phyloP scores from a whole-genome alignment of 1,284 basidiomycete species.

The Phlebopus sp. region DNA sequence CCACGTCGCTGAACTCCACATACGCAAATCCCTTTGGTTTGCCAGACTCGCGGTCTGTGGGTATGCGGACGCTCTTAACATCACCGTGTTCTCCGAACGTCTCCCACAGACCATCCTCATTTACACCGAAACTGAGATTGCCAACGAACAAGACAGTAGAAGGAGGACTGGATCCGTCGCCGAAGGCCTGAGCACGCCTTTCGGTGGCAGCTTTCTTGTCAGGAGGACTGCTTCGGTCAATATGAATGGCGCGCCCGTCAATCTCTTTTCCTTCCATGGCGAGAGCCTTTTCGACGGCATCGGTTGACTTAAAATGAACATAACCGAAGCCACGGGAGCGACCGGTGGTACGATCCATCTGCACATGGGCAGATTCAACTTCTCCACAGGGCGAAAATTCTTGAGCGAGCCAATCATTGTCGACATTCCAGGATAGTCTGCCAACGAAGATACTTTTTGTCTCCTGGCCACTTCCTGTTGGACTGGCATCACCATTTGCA shows the following conservation, averaged over 20 bases:
- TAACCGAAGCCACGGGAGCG: slow-evolving; percentile 93
- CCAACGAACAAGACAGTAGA: slow-evolving; percentile 87
- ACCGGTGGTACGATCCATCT: slow-evolving; percentile 87
- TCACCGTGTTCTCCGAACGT: slow-evolving; percentile 89
- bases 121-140: slow-evolving; percentile 80
- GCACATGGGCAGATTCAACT: slow-evolving; percentile 84
- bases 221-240: slow-evolving; percentile 76
- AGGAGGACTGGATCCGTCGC: slow-evolving; percentile 69
- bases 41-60: slow-evolving; percentile 91
- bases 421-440: slow-evolving; percentile 94
- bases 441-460: slow-evolving; percentile 89
- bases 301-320: slow-evolving; percentile 84
- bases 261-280: slow-evolving; percentile 81
- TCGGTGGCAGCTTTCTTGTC: slow-evolving; percentile 57
- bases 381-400: slow-evolving; percentile 92
- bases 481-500: slow-evolving; percentile 51
- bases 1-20: slow-evolving; percentile 87
- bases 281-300: slow-evolving; percentile 77
- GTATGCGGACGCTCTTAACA: slow-evolving; percentile 86
- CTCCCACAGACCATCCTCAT: slow-evolving; percentile 89
- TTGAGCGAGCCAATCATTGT: slow-evolving; percentile 92
- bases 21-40: slow-evolving; percentile 96
- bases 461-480: slow-evolving; percentile 45
- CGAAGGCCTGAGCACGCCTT: slow-evolving; percentile 76
- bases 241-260: slow-evolving; percentile 86